A percentile compares a stretch with the other conserved stretches of the same genome.
These are phyloP conservation scores for Eimeria maxima DNA, from an alignment of 169 alveolate species.

Conservation along the genomic window DNA sequence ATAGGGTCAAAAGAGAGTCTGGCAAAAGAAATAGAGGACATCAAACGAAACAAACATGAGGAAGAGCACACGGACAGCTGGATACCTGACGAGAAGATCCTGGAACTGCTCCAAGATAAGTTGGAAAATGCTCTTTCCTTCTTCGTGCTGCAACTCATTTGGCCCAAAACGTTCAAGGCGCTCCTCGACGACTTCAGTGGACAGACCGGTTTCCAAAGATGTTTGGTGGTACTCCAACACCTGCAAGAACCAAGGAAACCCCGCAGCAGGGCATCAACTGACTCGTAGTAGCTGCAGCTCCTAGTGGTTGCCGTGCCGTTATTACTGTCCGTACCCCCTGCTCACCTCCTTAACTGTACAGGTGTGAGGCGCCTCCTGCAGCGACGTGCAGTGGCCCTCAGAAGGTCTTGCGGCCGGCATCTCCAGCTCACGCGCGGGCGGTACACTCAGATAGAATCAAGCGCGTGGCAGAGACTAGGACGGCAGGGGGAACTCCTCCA, in stretches of 20 bases:
- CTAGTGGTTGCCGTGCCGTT: neutral
- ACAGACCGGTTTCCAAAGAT: conserved; percentile 14
- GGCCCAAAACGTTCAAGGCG: conserved; percentile 78
- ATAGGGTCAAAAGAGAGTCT: neutral
- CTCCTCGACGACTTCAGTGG: conserved; percentile 43
- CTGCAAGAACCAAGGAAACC: neutral
- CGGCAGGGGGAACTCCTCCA: conserved; percentile 1
- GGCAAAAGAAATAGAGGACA: neutral
- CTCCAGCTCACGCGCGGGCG: neutral
- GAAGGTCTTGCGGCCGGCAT: conserved; percentile 11
- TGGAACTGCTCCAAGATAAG: conserved; percentile 97
- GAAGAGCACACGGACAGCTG: neutral
- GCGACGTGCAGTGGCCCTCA: conserved; percentile 29
- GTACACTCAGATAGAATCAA: neutral
- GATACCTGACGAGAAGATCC: conserved; percentile 95
- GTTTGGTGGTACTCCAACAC: conserved; percentile 42
- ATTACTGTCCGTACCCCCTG: neutral
- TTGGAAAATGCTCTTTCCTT: conserved; percentile 94
- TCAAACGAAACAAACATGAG: neutral
- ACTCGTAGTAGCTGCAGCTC: neutral
- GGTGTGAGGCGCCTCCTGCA: conserved; percentile 69
- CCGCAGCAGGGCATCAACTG: neutral
- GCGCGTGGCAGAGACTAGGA: neutral
- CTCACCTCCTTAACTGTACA: conserved; percentile 45
- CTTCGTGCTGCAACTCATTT: conserved; percentile 77